phyloP scores from a whole-genome alignment of 352 stramenopile genomes.

The Phytophthora cactorum region DNA sequence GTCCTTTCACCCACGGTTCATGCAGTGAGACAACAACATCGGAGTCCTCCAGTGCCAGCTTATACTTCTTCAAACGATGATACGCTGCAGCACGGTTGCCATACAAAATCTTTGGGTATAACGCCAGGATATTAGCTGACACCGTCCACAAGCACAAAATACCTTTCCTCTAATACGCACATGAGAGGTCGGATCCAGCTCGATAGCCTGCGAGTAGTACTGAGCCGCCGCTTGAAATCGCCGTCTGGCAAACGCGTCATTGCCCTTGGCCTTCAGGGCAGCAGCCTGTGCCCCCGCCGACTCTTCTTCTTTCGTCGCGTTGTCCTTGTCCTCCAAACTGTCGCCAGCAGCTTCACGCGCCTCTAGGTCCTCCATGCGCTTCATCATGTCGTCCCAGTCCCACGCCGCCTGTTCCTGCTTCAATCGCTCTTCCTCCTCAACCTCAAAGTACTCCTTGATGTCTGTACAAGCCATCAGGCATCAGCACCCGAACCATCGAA shows the following conservation, averaged over 20 bases:
- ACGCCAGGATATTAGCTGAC: constrained; percentile 9
- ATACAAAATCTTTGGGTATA: constrained; percentile 66
- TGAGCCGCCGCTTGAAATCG: constrained; percentile 82
- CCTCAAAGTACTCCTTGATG: constrained; percentile 82
- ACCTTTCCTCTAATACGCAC: constrained; percentile 37
- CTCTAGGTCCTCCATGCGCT: constrained; percentile 86
- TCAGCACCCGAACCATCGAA: not conserved
- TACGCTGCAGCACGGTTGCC: constrained; percentile 83
- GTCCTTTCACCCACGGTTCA: constrained; percentile 85
- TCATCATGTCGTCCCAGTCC: constrained; percentile 89
- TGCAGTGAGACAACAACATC: constrained; percentile 68
- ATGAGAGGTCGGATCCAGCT: constrained; percentile 69
- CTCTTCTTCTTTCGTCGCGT: constrained; percentile 22
- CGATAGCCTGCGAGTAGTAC: constrained; percentile 91
- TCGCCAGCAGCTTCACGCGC: constrained; percentile 52
- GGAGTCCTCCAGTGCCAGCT: constrained; percentile 68
- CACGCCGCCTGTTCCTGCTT: constrained; percentile 69
- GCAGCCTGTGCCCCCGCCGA: constrained; percentile 41
- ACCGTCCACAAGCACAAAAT: not conserved
- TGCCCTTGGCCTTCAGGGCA: constrained; percentile 76
- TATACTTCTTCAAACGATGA: constrained; percentile 75
- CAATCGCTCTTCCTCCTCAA: constrained; percentile 79
- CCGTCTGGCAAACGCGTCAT: constrained; percentile 73
- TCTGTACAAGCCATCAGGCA: constrained; percentile 38
- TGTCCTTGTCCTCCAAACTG: constrained; percentile 41